phyloP scores from a whole-genome alignment of 352 stramenopile species.

The Phytopythium montanum region DNA sequence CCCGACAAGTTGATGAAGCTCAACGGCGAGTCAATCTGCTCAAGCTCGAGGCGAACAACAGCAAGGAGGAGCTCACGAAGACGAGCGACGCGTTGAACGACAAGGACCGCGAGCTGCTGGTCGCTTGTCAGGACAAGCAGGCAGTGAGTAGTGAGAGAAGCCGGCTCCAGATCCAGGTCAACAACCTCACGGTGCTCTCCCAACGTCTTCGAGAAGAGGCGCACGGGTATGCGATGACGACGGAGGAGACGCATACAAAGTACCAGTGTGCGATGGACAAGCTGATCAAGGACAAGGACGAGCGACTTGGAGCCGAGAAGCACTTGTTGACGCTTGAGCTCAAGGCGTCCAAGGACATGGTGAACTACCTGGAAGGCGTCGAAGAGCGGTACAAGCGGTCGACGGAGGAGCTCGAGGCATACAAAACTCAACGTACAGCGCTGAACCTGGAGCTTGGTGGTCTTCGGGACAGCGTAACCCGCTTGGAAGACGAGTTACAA shows the following conservation, averaged over 20 bases:
- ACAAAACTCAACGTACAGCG: slow-evolving; percentile 11
- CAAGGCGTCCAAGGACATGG: slow-evolving; percentile 29
- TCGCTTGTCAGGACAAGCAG: slow-evolving; percentile 32
- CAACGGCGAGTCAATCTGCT: slow-evolving; percentile 49
- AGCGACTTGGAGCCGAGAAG: slow-evolving; percentile 39
- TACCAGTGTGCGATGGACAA: slow-evolving; percentile 31
- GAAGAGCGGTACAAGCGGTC: slow-evolving; percentile 20
- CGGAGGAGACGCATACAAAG: slow-evolving; percentile 38
- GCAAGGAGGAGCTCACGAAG: slow-evolving; percentile 28
- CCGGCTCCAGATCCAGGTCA: slow-evolving; percentile 47
- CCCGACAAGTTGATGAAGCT: slow-evolving; percentile 45
- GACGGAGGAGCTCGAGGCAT: slow-evolving; percentile 10
- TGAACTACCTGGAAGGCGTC: slow-evolving; percentile 36
- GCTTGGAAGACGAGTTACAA: slow-evolving; percentile 15
- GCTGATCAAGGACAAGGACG: slow-evolving; percentile 34
- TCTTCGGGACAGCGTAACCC: slow-evolving; percentile 10
- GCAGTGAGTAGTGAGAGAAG: slow-evolving; percentile 28
- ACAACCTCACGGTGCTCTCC: slow-evolving; percentile 25
- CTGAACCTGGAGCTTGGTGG: slow-evolving; percentile 12
- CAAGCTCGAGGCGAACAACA: slow-evolving; percentile 41
- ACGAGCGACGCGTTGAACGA: slow-evolving; percentile 27
- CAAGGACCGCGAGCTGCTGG: slow-evolving; percentile 33
- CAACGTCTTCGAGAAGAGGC: slow-evolving; percentile 32
- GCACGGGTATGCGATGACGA: slow-evolving; percentile 33
- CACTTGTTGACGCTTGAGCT: slow-evolving; percentile 47